Base-by-base conservation (phyloP, 768 basidiomycete species). In the Agrocybe praecox region DNA sequence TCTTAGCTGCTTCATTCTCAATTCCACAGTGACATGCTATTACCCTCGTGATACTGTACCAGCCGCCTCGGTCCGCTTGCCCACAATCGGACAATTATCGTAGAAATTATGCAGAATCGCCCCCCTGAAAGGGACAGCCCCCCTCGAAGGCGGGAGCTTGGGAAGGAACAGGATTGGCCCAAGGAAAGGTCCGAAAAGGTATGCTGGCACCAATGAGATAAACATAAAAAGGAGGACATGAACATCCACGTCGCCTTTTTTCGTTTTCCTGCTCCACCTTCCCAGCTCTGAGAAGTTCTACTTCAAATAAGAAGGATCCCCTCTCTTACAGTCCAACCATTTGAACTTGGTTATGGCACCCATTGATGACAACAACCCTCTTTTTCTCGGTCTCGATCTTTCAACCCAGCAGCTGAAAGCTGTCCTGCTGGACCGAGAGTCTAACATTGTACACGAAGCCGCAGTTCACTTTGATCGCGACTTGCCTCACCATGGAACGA, bases 321-420 rank as follows among this genome's bases (percentile, higher is more conserved):
- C n/a, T n/a, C n/a, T n/a, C n/a, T n/a, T n/a, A n/a, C n/a, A n/a
- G n/a, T n/a, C n/a, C n/a, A n/a, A n/a, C n/a, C n/a, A n/a, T n/a
- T n/a, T n/a, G n/a, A n/a, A 40, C 17, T 24, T 14, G 29, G 42
- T 26, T 23, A 52, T 44, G 52, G 24, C 52, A 8, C n/a, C 52
- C n/a, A n/a, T n/a, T 24, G 42, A 26, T 18, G 46, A 24, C 46
- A 18, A 61, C 22, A 61, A 47, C 14, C 65, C 68, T 15, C 64
- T 76, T 34, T 93, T 92, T 68, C 86, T 94, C 21, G 93, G 93
- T 14, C 81, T 94, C 52, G 93, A 95, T 71, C 81, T 94, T 36
- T 93, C 90, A 1, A 95, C 93, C 0, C 94, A 96, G 67, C 86
- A 88, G 61, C 78, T 92, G 53, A 92, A 96, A 71, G 91, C 87